phyloP scores from a whole-genome alignment of 306 rosid species.

The Styphnolobium japonicum region DNA sequence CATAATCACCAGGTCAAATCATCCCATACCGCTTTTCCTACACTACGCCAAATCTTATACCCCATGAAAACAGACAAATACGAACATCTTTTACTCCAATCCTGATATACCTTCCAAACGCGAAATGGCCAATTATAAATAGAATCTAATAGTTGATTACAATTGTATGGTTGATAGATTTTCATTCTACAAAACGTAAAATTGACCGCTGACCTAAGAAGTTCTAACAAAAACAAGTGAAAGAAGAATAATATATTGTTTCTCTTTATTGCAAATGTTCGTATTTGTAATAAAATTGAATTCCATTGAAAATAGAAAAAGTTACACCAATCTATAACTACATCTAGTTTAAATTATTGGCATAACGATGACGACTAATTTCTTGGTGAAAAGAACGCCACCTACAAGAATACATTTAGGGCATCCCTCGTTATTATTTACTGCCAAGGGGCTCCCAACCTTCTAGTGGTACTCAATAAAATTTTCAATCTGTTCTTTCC shows the following conservation, averaged over 20 bases:
- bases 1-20: no score
- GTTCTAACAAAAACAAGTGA: background rate
- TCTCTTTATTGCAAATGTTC: background rate
- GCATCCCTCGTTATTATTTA: constrained; percentile 40
- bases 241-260: background rate
- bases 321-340: background rate
- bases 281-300: background rate
- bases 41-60: no score
- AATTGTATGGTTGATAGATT: no score
- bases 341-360: background rate
- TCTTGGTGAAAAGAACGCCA: background rate
- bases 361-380: background rate
- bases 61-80: no score
- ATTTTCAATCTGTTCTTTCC: constrained; percentile 42
- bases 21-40: no score
- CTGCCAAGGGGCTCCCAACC: constrained; percentile 20
- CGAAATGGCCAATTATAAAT: no score
- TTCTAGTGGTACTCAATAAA: constrained; percentile 25
- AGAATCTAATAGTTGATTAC: no score
- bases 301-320: background rate
- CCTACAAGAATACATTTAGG: constrained; percentile 20
- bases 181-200: no score
- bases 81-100: no score
- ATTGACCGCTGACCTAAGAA: no score
- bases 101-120: no score